These are phyloP conservation scores for Penicillium canescens DNA, from an alignment of 495 filamentous ascomycete species.

Conservation along the genomic window DNA sequence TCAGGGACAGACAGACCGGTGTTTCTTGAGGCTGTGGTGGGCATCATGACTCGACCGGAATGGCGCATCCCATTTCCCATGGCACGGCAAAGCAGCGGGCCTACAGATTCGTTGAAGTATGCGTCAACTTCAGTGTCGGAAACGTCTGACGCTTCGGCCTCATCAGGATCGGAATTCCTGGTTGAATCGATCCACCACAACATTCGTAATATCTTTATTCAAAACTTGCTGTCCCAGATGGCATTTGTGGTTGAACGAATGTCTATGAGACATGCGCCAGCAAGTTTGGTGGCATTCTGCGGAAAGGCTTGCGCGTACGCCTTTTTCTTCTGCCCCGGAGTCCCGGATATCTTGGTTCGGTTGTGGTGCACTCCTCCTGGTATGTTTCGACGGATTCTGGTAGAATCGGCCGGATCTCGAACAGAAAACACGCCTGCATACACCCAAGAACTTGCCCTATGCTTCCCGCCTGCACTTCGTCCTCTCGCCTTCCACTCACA, in stretches of 20 bases:
- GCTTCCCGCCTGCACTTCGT: constrained; percentile 73
- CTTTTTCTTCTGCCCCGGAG: constrained; percentile 91
- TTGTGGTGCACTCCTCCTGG: constrained; percentile 74
- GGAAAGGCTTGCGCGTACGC: constrained; percentile 94
- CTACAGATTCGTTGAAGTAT: constrained; percentile 33
- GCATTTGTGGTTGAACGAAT: constrained; percentile 87
- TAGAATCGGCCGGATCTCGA: constrained; percentile 58
- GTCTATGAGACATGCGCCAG: constrained; percentile 85
- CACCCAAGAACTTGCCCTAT: constrained; percentile 57
- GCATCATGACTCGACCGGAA: constrained; percentile 90
- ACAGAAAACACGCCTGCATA: constrained; percentile 35
- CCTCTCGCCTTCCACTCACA: constrained; percentile 71
- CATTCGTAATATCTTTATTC: constrained; percentile 84
- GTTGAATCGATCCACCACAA: constrained; percentile 92
- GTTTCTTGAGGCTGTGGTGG: constrained; percentile 77
- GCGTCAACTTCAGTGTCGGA: constrained; percentile 42
- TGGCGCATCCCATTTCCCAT: constrained; percentile 75
- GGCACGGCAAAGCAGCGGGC: constrained; percentile 24
- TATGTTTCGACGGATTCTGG: constrained; percentile 66
- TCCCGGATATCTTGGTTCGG: constrained; percentile 82
- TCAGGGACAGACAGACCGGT: constrained; percentile 77
- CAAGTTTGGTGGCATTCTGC: constrained; percentile 88
- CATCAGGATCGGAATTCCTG: constrained; percentile 70
- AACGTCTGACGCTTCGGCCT: constrained; percentile 36
- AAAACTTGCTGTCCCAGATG: constrained; percentile 87